A percentile compares a stretch with the other conserved stretches of the same genome.
Conservation (phyloP, 1,284 basidiomycete genomes). For the Exobasidium rhododendri region DNA sequence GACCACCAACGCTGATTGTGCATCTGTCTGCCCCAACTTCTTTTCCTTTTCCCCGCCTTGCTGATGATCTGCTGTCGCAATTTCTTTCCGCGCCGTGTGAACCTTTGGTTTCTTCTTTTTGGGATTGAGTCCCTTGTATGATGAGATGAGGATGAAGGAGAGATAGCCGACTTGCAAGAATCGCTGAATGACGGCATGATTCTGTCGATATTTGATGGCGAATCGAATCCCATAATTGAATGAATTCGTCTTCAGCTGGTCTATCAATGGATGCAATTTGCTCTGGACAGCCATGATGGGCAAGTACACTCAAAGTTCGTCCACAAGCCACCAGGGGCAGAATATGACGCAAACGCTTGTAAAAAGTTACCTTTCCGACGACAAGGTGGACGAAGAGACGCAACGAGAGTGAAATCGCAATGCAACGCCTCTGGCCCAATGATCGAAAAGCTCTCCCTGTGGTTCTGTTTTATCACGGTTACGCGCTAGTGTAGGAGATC, state of each 20-base stretch:
- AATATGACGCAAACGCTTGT: no score
- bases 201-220: constrained; percentile 37
- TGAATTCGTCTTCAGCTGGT: constrained; percentile 38
- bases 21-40: constrained; percentile 13
- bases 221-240: constrained; percentile 35
- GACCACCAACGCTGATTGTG: background rate
- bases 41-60: constrained; percentile 19
- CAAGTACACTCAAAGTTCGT: background rate
- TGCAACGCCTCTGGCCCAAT: no score
- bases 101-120: constrained; percentile 33
- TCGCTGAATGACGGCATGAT: constrained; percentile 43
- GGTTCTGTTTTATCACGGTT: no score
- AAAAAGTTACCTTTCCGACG: no score
- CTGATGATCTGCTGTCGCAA: background rate
- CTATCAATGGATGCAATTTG: constrained; percentile 28
- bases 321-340: no score
- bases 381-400: no score
- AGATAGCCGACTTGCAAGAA: constrained; percentile 39
- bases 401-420: no score
- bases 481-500: no score
- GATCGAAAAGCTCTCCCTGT: no score
- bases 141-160: constrained; percentile 29
- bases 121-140: constrained; percentile 32
- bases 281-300: constrained; percentile 45
- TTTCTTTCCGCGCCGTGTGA: background rate